These are phyloP conservation scores for Cucurbita maxima DNA, from an alignment of 306 rosid genomes.

Conservation along the genomic window DNA sequence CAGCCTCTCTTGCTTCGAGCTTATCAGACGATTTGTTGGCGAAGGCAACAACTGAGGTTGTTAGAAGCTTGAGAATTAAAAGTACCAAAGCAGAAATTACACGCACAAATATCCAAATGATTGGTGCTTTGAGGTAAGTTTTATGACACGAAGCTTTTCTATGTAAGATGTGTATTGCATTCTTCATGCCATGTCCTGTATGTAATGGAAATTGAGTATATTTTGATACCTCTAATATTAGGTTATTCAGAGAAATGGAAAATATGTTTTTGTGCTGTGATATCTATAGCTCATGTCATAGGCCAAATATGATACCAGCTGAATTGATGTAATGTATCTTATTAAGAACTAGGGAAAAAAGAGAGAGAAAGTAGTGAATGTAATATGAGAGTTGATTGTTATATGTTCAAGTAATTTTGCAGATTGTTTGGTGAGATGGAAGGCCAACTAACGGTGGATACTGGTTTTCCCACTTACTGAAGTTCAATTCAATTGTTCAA, in stretches of 20 bases:
- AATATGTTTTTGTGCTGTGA: neutral
- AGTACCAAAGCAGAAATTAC: constrained; percentile 57
- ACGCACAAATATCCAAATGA: constrained; percentile 92
- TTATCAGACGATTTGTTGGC: constrained; percentile 87
- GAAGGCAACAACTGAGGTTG: constrained; percentile 66
- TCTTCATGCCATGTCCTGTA: neutral
- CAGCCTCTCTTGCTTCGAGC: constrained; percentile 89
- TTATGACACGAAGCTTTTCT: neutral
- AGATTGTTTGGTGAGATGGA: neutral
- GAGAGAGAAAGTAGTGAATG: too few relatives aligned
- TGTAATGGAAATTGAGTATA: neutral
- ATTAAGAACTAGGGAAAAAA: too few relatives aligned
- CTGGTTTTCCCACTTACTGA: neutral
- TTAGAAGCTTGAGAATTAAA: constrained; percentile 55
- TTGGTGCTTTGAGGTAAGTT: constrained; percentile 89
- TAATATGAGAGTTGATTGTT: too few relatives aligned
- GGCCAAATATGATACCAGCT: neutral
- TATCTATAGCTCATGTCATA: neutral
- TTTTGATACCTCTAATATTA: neutral
- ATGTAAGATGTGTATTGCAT: neutral
- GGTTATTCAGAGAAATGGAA: neutral
- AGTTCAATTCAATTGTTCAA: neutral
- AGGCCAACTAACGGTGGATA: neutral
- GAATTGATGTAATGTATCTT: neutral
- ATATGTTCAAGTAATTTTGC: too few relatives aligned